These are phyloP conservation scores for Pyricularia pennisetigena DNA, from an alignment of 2,329 filamentous ascomycete species.

Conservation along the genomic window DNA sequence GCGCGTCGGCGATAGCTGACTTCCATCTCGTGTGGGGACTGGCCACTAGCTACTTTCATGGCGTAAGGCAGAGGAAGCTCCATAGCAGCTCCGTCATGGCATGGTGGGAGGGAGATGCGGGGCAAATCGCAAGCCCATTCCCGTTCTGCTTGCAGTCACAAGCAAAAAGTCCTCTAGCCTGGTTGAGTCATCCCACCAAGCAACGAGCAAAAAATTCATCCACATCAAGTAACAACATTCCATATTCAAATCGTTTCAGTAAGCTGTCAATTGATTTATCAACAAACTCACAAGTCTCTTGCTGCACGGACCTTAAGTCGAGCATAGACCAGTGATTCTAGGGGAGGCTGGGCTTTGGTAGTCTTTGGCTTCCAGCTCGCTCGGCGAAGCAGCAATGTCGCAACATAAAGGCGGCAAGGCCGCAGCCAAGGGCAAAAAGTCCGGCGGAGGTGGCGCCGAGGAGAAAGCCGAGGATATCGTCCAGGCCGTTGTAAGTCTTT, in stretches of 20 bases:
- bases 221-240: neutral
- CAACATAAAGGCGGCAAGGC: neutral
- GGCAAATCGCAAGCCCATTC: neutral
- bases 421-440: slow-evolving; percentile 36
- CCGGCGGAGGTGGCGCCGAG: slow-evolving; percentile 29
- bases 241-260: neutral
- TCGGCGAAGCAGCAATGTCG: neutral
- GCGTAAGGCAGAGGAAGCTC: neutral
- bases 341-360: neutral
- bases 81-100: neutral
- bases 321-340: neutral
- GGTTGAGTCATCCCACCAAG: slow-evolving; percentile 1
- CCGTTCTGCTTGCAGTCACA: neutral
- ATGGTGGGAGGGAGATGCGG: neutral
- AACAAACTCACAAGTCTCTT: neutral
- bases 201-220: neutral
- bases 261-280: neutral
- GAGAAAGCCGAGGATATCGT: slow-evolving; percentile 51
- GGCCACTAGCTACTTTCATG: neutral
- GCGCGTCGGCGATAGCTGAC: neutral
- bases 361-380: neutral
- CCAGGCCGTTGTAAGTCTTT: slow-evolving; percentile 41
- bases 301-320: neutral
- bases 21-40: neutral
- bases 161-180: neutral